Percentiles rank a stretch among this genome's conserved stretches.
Conservation (phyloP, 2,329 filamentous ascomycete genomes). For the Diaporthe citri region DNA sequence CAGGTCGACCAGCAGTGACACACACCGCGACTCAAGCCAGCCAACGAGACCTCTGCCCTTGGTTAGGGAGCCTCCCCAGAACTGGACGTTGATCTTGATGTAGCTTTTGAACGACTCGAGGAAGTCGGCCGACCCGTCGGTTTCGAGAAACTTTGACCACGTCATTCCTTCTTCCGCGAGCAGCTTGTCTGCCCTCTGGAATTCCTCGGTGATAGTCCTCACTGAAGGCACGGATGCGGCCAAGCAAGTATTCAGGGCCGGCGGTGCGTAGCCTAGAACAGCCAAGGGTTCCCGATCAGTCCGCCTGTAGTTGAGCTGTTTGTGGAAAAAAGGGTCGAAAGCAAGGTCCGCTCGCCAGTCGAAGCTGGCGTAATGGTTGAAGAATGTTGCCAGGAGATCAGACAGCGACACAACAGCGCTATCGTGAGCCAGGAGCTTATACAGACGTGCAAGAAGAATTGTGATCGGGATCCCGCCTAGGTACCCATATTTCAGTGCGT, state of each 20-base stretch:
- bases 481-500: constrained; percentile 74
- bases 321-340: constrained; percentile 72
- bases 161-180: constrained; percentile 52
- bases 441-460: constrained; percentile 70
- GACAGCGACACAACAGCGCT: constrained; percentile 56
- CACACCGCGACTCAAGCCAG: constrained; percentile 74
- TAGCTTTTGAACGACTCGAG: constrained; percentile 65
- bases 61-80: constrained; percentile 71
- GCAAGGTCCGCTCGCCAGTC: constrained; percentile 68
- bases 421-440: constrained; percentile 63
- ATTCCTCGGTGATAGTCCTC: constrained; percentile 63
- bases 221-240: constrained; percentile 67
- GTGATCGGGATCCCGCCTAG: constrained; percentile 75
- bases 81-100: constrained; percentile 72
- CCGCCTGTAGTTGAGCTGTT: constrained; percentile 62
- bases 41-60: constrained; percentile 69
- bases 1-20: constrained; percentile 70
- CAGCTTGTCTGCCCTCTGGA: constrained; percentile 59
- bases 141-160: constrained; percentile 58
- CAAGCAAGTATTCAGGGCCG: constrained; percentile 70
- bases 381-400: constrained; percentile 71
- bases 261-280: constrained; percentile 72
- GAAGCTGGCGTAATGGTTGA: constrained; percentile 71
- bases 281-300: constrained; percentile 71
- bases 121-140: constrained; percentile 59